Evolutionary conservation across 352 stramenopile species (phyloP).

Genomic region (Phytophthora ramorum): DNA sequence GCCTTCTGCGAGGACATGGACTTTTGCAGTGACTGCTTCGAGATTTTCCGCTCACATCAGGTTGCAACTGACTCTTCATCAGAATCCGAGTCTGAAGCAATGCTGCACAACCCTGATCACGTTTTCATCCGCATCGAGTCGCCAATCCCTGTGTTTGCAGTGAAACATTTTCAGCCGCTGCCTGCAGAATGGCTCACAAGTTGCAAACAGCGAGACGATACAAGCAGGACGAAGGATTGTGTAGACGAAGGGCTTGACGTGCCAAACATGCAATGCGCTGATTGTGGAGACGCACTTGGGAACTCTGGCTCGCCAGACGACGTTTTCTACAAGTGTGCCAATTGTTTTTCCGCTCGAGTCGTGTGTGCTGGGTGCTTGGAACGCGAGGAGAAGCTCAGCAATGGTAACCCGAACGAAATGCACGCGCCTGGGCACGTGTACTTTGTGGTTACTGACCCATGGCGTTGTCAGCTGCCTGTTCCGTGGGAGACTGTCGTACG

Average conservation of each 20-base stretch:
- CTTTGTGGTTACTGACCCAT: constrained; percentile 57
- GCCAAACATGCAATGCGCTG: constrained; percentile 28
- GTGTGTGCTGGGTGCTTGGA: constrained; percentile 56
- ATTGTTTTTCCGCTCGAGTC: constrained; percentile 60
- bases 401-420: constrained; percentile 55
- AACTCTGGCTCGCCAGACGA: constrained; percentile 29
- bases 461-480: constrained; percentile 46
- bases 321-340: constrained; percentile 69
- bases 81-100: constrained; percentile 30
- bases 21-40: constrained; percentile 70
- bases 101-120: constrained; percentile 58
- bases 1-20: constrained; percentile 75
- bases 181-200: constrained; percentile 30
- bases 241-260: constrained; percentile 14
- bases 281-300: constrained; percentile 38
- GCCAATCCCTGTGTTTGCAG: constrained; percentile 68
- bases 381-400: constrained; percentile 52
- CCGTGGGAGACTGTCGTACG: constrained; percentile 8
- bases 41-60: constrained; percentile 44
- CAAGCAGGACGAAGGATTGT: constrained; percentile 4
- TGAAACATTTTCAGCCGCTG: constrained; percentile 63
- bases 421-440: constrained; percentile 76
- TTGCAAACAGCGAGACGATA: constrained; percentile 17
- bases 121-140: constrained; percentile 70
- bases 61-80: constrained; percentile 23